Evolutionary conservation across 176 grass and related monocot genomes (phyloP).

Genomic region (Zizania latifolia): DNA sequence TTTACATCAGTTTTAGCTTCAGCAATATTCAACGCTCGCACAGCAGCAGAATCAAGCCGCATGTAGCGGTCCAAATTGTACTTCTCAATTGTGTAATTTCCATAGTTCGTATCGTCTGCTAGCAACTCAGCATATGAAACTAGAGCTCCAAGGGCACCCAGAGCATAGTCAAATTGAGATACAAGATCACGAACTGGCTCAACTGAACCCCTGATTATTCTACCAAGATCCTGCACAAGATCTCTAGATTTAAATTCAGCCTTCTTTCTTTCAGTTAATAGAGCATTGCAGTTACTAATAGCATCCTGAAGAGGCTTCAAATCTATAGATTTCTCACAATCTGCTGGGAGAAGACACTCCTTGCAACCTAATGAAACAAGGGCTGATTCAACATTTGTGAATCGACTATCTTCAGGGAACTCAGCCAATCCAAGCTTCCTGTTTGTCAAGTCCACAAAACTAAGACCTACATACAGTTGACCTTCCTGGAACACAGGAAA

Average conservation of each 20-base stretch:
- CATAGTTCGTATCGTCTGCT: conserved; percentile 84
- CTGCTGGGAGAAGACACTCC: conserved; percentile 83
- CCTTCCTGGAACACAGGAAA: conserved; percentile 64
- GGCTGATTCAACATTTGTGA: conserved; percentile 89
- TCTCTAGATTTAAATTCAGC: conserved; percentile 86
- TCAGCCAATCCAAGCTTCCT: conserved; percentile 77
- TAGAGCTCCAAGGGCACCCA: conserved; percentile 73
- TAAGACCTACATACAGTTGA: conserved; percentile 70
- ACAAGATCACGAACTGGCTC: conserved; percentile 86
- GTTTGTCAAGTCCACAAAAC: conserved; percentile 87
- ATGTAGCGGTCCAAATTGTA: conserved; percentile 82
- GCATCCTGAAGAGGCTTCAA: conserved; percentile 62
- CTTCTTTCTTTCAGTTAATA: conserved; percentile 79
- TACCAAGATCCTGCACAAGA: conserved; percentile 83
- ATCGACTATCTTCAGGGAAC: conserved; percentile 87
- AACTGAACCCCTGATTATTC: conserved; percentile 80
- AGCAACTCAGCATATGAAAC: conserved; percentile 80
- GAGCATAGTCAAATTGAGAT: conserved; percentile 75
- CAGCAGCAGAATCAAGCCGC: conserved; percentile 89
- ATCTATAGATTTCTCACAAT: conserved; percentile 69
- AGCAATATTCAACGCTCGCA: conserved; percentile 78
- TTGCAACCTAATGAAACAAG: conserved; percentile 87
- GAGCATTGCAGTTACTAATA: conserved; percentile 68
- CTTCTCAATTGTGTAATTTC: conserved; percentile 75
- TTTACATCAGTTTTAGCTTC: conserved; percentile 92